Evolutionary conservation across 2,329 filamentous ascomycete genomes (phyloP).

Genomic region (Sporothrix variecibatus): DNA sequence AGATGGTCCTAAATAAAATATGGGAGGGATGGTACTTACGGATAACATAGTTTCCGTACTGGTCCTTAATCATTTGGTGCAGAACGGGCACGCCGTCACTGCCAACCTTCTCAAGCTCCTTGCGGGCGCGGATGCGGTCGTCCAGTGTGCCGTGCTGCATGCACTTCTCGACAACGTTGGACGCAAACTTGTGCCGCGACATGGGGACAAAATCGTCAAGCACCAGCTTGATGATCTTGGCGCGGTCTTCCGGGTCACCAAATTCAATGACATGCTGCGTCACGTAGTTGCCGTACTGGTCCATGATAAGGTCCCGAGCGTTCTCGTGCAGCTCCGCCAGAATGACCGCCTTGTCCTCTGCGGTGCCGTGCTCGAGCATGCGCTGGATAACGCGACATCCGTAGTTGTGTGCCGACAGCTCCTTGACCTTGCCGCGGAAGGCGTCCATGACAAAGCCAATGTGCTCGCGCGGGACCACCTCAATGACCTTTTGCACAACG

Average conservation of each 20-base stretch:
- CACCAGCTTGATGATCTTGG: constrained; percentile 72
- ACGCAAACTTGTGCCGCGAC: constrained; percentile 95
- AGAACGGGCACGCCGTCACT: constrained; percentile 70
- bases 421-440: constrained; percentile 72
- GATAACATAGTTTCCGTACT: constrained; percentile 94
- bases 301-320: constrained; percentile 71
- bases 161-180: constrained; percentile 95
- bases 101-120: constrained; percentile 59
- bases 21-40: constrained; percentile 63
- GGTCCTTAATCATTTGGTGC: constrained; percentile 79
- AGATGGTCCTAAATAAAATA: too few species aligned
- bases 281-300: constrained; percentile 96
- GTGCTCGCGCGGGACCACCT: constrained; percentile 73
- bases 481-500: constrained; percentile 91
- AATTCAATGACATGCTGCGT: constrained; percentile 86
- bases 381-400: constrained; percentile 93
- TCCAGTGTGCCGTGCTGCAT: constrained; percentile 69
- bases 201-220: constrained; percentile 69
- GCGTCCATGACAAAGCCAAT: constrained; percentile 84
- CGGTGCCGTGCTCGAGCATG: constrained; percentile 80
- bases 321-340: constrained; percentile 77
- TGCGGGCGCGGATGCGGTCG: constrained; percentile 70
- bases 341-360: constrained; percentile 69
- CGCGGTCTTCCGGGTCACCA: constrained; percentile 71
- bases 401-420: constrained; percentile 76